Conservation (phyloP, 805 yeast genomes). For the Yarrowia yakushimensis region DNA sequence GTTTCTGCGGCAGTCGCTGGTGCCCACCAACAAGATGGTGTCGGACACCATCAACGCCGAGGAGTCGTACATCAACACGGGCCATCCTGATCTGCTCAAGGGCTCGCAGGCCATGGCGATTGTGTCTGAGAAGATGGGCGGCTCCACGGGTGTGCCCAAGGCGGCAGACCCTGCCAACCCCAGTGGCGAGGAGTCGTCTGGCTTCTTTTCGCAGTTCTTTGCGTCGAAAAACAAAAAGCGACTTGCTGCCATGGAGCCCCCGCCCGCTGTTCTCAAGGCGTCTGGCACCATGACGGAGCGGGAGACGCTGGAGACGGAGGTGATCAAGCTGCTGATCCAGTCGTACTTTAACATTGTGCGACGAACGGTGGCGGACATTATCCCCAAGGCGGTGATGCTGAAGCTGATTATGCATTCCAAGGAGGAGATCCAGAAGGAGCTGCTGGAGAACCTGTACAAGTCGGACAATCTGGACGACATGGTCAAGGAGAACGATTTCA, state of each 20-base stretch:
- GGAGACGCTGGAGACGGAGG: conserved; percentile 95
- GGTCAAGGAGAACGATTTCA: conserved; percentile 86
- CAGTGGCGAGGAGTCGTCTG: conserved; percentile 52
- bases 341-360: conserved; percentile 91
- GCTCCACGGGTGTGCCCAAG: conserved; percentile 38
- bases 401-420: conserved; percentile 82
- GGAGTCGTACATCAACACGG: conserved; percentile 93
- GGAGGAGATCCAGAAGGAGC: conserved; percentile 83
- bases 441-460: conserved; percentile 81
- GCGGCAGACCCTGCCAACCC: conserved; percentile 31
- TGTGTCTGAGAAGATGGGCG: conserved; percentile 86
- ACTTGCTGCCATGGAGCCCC: conserved; percentile 94
- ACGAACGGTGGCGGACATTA: conserved; percentile 86
- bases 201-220: conserved; percentile 95
- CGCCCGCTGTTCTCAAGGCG: conserved; percentile 92
- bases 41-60: conserved; percentile 79
- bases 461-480: conserved; percentile 64
- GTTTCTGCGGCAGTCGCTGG: conserved; percentile 69
- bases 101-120: conserved; percentile 73
- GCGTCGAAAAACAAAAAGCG: conserved; percentile 89
- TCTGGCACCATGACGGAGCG: conserved; percentile 90
- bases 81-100: conserved; percentile 92
- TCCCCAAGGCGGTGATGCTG: conserved; percentile 94
- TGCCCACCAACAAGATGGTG: conserved; percentile 85
- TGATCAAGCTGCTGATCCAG: conserved; percentile 83